Evolutionary conservation across 768 basidiomycete species (phyloP).

Genomic region (Podaxis rugospora): DNA sequence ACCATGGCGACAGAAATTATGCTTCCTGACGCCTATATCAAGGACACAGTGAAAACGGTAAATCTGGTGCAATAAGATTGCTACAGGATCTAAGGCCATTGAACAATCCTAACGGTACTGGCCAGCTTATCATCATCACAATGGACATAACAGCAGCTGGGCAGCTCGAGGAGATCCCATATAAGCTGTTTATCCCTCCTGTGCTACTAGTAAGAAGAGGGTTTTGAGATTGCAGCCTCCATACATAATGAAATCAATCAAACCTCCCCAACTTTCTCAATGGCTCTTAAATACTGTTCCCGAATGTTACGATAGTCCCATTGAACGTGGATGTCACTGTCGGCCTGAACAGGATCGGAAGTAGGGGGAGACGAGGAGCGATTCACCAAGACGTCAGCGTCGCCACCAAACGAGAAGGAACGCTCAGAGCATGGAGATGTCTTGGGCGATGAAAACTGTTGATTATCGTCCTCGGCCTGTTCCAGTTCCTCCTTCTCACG

Average conservation of each 20-base stretch:
- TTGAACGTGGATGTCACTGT: background rate
- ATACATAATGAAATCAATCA: background rate
- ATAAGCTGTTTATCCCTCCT: background rate
- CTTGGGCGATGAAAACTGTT: background rate
- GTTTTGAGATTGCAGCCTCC: background rate
- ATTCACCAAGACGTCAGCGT: background rate
- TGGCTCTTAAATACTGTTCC: background rate
- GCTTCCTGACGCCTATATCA: background rate
- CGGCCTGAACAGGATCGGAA: background rate
- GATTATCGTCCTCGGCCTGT: background rate
- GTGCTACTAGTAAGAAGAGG: background rate
- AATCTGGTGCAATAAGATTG: background rate
- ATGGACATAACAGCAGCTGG: slow-evolving; percentile 1
- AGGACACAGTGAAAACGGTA: background rate
- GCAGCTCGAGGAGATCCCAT: slow-evolving; percentile 1
- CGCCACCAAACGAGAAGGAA: background rate
- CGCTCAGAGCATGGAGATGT: slow-evolving; percentile 3
- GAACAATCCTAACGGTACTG: background rate
- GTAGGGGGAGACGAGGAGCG: slow-evolving; percentile 4
- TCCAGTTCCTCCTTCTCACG: too few species aligned
- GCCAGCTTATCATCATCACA: background rate
- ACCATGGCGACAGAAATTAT: background rate
- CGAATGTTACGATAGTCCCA: background rate
- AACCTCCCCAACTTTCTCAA: background rate
- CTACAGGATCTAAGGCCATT: background rate